Base-by-base conservation (phyloP, 2,329 filamentous ascomycete genomes). In the Chrysoporthe puriensis region DNA sequence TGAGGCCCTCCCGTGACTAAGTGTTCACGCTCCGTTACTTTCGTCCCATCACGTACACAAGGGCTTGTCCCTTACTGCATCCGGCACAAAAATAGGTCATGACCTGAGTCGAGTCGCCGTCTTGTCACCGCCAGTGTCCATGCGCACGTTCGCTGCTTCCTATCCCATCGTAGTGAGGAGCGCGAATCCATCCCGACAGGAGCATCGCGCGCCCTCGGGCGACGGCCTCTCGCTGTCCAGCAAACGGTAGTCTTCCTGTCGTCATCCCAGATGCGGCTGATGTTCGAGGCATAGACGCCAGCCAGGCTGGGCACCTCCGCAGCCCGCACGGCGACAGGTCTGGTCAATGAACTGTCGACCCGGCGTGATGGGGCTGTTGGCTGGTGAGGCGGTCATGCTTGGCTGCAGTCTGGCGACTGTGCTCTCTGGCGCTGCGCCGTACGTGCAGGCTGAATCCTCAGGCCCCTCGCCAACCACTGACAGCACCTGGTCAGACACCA, bases 181-280 rank as follows among this genome's bases (percentile, higher is more conserved):
- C n/a, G 14, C 14, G 16, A 57, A 14, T 34, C 32, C 32, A 32
- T 57, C 54, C 32, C 32, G 34, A 40, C 54, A 57, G 34, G 18
- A 57, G 50, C 26, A 26, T 59, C 34, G 18, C 14, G 66, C 32
- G 16, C 43, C 46, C 18, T 57, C 14, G 56, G 40, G 40, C 44
- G 54, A 54, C 42, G 36, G 62, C 54, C 52, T 36, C 36, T n/a
- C 62, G 44, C 16, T 67, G 44, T 44, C n/a, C 7, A 9, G 44
- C n/a, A 21, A 56, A 42, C 8, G 21, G 21, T 52, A 18, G 21
- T 56, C 18, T 46, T 54, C 36, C 54, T 61, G 66, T 52, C 66
- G 62, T 54, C 63, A 46, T 60, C 56, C 66, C 62, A 36, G 44
- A 64, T 64, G 66, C 66, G 62, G 66, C 66, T 67, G 66, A 64